Percentiles rank a stretch among this genome's conserved stretches.
Conservation (phyloP, 257 asterid species). For the Scutellaria galericulata region DNA sequence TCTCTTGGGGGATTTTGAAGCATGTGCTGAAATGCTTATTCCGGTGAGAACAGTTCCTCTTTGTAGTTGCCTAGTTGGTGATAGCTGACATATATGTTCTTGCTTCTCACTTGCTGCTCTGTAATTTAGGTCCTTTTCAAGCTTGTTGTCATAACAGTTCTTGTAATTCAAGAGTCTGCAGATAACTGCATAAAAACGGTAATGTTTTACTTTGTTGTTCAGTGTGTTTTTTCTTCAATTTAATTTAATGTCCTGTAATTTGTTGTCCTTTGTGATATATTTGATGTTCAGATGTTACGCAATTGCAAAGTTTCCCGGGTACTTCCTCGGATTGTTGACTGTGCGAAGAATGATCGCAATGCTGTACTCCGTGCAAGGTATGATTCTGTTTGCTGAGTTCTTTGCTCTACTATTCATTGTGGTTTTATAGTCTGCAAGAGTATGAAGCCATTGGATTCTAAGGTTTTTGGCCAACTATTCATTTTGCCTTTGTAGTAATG, state of each 20-base stretch:
- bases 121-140: slow-evolving; percentile 92
- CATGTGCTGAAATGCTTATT: slow-evolving; percentile 96
- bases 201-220: slow-evolving; percentile 31
- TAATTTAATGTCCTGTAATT: slow-evolving; percentile 27
- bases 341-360: slow-evolving; percentile 91
- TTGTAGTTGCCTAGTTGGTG: slow-evolving; percentile 32
- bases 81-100: slow-evolving; percentile 30
- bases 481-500: slow-evolving; percentile 29
- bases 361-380: slow-evolving; percentile 99
- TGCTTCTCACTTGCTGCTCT: slow-evolving; percentile 48
- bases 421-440: slow-evolving; percentile 57
- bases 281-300: slow-evolving; percentile 76
- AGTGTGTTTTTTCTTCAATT: slow-evolving; percentile 21
- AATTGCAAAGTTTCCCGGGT: slow-evolving; percentile 96
- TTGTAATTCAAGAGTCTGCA: slow-evolving; percentile 98
- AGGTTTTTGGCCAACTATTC: slow-evolving; percentile 21
- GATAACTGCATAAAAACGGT: slow-evolving; percentile 99
- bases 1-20: slow-evolving; percentile 95
- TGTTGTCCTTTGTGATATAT: slow-evolving; percentile 28
- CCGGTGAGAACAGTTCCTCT: slow-evolving; percentile 68
- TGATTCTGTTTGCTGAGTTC: slow-evolving; percentile 28
- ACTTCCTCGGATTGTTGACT: slow-evolving; percentile 87
- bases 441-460: slow-evolving; percentile 32
- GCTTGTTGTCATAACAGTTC: slow-evolving; percentile 99
- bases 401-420: slow-evolving; percentile 16